These are phyloP conservation scores for Nakazawaea ishiwadae DNA, from an alignment of 805 yeast species.

Conservation along the genomic window DNA sequence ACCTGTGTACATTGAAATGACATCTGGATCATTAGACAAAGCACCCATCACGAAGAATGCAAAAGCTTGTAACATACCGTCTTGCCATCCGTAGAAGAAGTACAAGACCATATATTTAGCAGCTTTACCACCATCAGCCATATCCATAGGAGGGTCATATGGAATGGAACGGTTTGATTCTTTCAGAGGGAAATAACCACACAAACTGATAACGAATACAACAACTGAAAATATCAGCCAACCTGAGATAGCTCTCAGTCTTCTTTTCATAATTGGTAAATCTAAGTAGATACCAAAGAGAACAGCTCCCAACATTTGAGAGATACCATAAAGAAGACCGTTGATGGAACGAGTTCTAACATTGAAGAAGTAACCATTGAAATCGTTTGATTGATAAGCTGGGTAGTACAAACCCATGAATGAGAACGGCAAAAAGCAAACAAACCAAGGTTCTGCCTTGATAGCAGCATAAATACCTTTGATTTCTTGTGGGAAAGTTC, in stretches of 20 bases:
- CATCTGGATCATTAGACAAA: conserved; percentile 7
- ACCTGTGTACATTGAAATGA: conserved; percentile 7
- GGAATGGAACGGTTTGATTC: conserved; percentile 11
- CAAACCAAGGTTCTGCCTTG: conserved; percentile 7
- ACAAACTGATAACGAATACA: conserved; percentile 6
- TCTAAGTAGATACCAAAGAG: conserved; percentile 8
- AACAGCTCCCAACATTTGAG: conserved; percentile 10
- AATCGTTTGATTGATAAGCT: conserved; percentile 8
- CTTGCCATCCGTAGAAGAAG: conserved; percentile 11
- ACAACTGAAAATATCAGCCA: conserved; percentile 1
- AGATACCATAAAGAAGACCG: conserved; percentile 9
- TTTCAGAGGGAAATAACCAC: conserved; percentile 14
- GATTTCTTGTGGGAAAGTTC: conserved; percentile 4
- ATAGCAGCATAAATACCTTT: background rate
- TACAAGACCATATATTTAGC: conserved; percentile 7
- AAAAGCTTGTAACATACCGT: conserved; percentile 7
- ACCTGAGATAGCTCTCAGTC: conserved; percentile 6
- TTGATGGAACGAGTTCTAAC: conserved; percentile 11
- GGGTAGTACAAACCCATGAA: conserved; percentile 11
- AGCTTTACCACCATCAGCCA: conserved; percentile 7
- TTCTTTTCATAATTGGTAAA: conserved; percentile 7
- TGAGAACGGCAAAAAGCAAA: conserved; percentile 8
- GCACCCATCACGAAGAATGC: conserved; percentile 11
- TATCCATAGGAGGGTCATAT: conserved; percentile 9
- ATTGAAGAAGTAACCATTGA: conserved; percentile 10